Conservation (phyloP, 257 asterid genomes). For the Solanum etuberosum region DNA sequence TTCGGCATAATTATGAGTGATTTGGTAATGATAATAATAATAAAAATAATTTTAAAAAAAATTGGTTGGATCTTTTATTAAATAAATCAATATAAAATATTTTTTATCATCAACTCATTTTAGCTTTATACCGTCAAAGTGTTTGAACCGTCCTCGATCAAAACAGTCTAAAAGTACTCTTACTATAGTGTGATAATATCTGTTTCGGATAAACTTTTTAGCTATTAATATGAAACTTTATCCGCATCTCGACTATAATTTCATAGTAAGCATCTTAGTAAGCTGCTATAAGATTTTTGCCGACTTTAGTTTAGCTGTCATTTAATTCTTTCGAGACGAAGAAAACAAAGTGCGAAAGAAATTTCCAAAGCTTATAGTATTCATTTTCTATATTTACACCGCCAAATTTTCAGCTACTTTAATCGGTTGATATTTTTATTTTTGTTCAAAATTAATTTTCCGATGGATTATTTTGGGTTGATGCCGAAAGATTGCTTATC, state of each 20-base stretch:
- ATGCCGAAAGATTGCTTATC: conserved; percentile 14
- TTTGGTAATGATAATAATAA: no score
- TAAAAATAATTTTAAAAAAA: no score
- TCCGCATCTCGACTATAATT: no score
- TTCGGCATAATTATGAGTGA: no score
- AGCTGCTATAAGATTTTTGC: background rate
- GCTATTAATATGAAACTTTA: background rate
- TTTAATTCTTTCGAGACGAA: background rate
- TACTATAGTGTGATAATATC: no score
- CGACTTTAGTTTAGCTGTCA: background rate
- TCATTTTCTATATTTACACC: background rate
- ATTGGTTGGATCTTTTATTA: no score
- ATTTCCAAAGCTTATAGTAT: background rate
- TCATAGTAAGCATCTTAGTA: no score
- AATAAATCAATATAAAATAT: no score
- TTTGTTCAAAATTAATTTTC: background rate
- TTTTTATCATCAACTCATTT: no score
- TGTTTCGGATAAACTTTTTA: no score
- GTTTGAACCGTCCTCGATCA: no score
- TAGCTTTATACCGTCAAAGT: accelerated
- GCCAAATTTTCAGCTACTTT: background rate
- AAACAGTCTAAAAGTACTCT: no score
- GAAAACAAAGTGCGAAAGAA: background rate
- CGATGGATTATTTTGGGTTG: background rate
- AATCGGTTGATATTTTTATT: background rate